Evolutionary conservation across 106 monocot species (phyloP).

Genomic region (Apostasia ramifera): DNA sequence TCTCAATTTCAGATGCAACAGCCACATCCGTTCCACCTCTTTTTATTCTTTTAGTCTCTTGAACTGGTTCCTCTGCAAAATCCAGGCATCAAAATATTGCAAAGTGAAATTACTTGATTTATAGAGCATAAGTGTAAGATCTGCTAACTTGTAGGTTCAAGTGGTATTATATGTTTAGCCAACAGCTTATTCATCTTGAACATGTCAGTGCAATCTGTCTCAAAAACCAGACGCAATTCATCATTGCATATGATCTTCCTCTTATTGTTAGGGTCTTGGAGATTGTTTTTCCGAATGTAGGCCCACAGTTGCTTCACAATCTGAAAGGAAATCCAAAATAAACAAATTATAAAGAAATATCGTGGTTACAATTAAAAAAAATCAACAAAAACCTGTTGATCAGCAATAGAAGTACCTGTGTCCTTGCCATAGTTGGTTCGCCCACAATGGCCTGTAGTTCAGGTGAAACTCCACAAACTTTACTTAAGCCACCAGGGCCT

Average conservation of each 20-base stretch:
- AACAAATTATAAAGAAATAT: conserved; percentile 2
- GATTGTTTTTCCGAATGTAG: conserved; percentile 80
- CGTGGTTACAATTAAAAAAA: background rate
- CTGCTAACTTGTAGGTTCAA: conserved; percentile 52
- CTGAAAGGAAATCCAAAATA: conserved; percentile 26
- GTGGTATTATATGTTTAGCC: conserved; percentile 84
- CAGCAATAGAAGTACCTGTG: conserved; percentile 54
- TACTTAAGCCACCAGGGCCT: conserved; percentile 81
- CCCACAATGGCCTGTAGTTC: conserved; percentile 92
- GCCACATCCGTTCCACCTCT: conserved; percentile 9
- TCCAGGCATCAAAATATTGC: background rate
- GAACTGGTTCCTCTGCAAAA: conserved; percentile 43
- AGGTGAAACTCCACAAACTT: conserved; percentile 89
- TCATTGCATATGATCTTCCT: conserved; percentile 98
- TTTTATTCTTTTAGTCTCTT: conserved; percentile 46
- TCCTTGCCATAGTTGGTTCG: conserved; percentile 83
- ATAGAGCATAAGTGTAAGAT: background rate
- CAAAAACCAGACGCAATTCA: conserved; percentile 78
- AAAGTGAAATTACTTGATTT: background rate
- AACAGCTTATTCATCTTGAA: conserved; percentile 98
- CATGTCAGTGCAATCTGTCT: conserved; percentile 95
- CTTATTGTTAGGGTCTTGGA: conserved; percentile 96
- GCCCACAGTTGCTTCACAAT: conserved; percentile 97
- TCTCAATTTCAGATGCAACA: conserved; percentile 21
- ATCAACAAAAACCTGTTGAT: too few relatives aligned